Conservation (phyloP, 169 alveolate species). For the Plasmodium yoelii region DNA sequence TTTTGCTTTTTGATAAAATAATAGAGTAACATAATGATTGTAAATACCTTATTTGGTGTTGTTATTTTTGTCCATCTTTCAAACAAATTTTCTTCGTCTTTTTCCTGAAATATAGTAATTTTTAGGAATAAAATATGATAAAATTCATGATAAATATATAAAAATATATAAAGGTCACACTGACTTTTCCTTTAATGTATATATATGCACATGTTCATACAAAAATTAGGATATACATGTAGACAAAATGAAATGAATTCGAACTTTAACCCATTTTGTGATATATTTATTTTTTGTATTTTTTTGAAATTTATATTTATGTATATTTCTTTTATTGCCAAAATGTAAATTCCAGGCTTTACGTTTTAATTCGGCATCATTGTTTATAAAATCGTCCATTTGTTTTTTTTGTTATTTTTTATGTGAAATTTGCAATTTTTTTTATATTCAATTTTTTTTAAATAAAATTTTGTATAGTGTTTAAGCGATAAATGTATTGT, state of each 20-base stretch:
- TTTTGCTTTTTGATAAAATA: background rate
- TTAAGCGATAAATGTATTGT: no score
- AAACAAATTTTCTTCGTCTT: slow-evolving; percentile 23
- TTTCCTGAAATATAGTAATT: slow-evolving; percentile 4
- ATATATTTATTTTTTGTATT: slow-evolving; percentile 20
- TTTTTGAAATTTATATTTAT: slow-evolving; percentile 36
- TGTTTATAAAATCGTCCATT: slow-evolving; percentile 52
- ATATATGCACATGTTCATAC: background rate
- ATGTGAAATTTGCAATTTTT: background rate
- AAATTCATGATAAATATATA: background rate
- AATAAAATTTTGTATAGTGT: no score
- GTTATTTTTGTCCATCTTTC: slow-evolving; percentile 47
- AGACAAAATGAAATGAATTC: background rate
- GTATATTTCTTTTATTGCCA: slow-evolving; percentile 7
- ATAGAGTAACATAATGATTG: background rate
- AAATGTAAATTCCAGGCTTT: slow-evolving; percentile 50
- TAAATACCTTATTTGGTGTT: slow-evolving; percentile 36
- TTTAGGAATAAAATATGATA: background rate
- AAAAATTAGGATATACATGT: background rate
- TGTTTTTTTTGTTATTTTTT: slow-evolving; percentile 4
- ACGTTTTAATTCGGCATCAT: slow-evolving; percentile 32
- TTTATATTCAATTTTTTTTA: background rate
- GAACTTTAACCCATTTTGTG: slow-evolving; percentile 46
- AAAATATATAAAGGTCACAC: background rate
- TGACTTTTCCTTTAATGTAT: background rate